Base-by-base conservation (phyloP, 1,284 basidiomycete genomes). In the Mixia osmundae region DNA sequence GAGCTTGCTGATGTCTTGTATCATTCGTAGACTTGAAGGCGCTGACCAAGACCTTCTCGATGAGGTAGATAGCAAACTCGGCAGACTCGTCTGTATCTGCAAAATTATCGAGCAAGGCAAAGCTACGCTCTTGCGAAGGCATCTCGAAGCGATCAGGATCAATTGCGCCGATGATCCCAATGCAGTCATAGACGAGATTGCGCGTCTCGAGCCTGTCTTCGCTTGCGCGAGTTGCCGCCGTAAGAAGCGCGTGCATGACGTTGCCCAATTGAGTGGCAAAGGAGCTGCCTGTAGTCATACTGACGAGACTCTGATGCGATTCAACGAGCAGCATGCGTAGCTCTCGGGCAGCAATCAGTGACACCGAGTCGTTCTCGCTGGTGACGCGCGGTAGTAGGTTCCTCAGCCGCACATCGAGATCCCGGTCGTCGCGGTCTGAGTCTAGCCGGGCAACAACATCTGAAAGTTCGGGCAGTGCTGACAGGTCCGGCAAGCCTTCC, bases 11-110 rank as follows among this genome's bases (percentile, higher is more conserved):
- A 51, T 94, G 85, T 45, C 69, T 72, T 44, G 87, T 77, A 51
- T 97, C 89, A 49, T 79, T 85, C 0, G 89, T 87, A 0, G 85
- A 77, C 3, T 80, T 71, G 58, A 85, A 95, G 0, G 80, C 76
- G n/a, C 74, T 72, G 9, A 94, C 82, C 2, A 99, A 68, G 1
- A 91, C 66, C 44, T 89, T 72, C 32, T 66, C 63, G 40, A 99
- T 75, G 33, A 95, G 69, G 53, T 87, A 76, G 16, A 87, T 57
- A 1, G 75, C 82, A 51, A 97, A 97, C 4, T 64, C 51, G 33
- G 72, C 61, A 0, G 78, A 69, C 56, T 95, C 89, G 12, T 66
- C 64, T 35, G 75, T 69, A 43, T 89, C 76, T 3, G 61, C 64
- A 52, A 89, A 94, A 55, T 97, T 87, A 50, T 66, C 68, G 39